phyloP scores from a whole-genome alignment of 176 grass and related monocot genomes.

The Hordeum vulgare region MorexV3_pseudomolecules_assembly NC_058523.1:293586903-293587402 shows the following conservation, averaged over 20 bases:
- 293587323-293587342: slow-evolving; percentile 66
- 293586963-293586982: not conserved
- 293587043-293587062: not conserved
- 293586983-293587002: not conserved
- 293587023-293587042: not conserved
- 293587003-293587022: not conserved
- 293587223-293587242: slow-evolving; percentile 7
- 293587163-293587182: slow-evolving; percentile 75
- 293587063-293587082: not conserved
- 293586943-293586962: not conserved
- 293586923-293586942: not conserved
- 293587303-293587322: slow-evolving; percentile 92
- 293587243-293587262: not conserved
- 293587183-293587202: slow-evolving; percentile 67
- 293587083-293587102: slow-evolving; percentile 23
- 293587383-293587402: not conserved
- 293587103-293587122: slow-evolving; percentile 45
- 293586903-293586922: slow-evolving; percentile 75
- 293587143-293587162: slow-evolving; percentile 64
- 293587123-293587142: slow-evolving; percentile 83
- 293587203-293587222: slow-evolving; percentile 61
- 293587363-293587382: slow-evolving; percentile 16
- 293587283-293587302: slow-evolving; percentile 75
- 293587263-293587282: slow-evolving; percentile 43
- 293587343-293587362: slow-evolving; percentile 63